Percentiles rank a stretch among this genome's conserved stretches.
Conservation (phyloP, 345 rosid genomes). For the Eucalyptus marginata region DNA sequence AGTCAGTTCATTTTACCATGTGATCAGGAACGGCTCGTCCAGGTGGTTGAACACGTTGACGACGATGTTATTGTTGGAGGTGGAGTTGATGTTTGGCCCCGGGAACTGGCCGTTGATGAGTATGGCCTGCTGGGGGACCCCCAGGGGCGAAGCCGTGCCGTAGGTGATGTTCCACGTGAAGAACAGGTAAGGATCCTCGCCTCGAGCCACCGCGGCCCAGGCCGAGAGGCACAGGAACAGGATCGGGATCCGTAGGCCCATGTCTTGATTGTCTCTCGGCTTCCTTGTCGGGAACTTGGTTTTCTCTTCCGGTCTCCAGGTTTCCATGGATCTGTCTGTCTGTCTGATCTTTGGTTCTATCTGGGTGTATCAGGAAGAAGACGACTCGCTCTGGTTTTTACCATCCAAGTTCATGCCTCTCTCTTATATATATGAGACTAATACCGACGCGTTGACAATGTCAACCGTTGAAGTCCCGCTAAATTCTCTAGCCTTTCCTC, state of each 20-base stretch:
- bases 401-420: neutral
- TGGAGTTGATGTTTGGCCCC: conserved; percentile 67
- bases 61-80: conserved; percentile 56
- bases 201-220: conserved; percentile 14
- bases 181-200: conserved; percentile 53
- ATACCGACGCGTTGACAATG: neutral
- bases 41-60: conserved; percentile 64
- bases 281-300: conserved; percentile 8
- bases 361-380: neutral
- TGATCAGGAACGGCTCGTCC: conserved; percentile 53
- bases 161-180: conserved; percentile 68
- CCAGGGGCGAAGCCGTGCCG: conserved; percentile 44
- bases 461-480: neutral
- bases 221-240: conserved; percentile 22
- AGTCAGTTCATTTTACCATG: conserved; percentile 19
- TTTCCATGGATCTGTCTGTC: neutral
- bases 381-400: neutral
- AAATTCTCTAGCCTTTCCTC: neutral
- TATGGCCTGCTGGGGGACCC: conserved; percentile 55
- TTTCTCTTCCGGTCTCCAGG: neutral
- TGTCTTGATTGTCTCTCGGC: conserved; percentile 1
- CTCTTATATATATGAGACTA: neutral
- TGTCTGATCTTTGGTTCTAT: neutral
- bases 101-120: conserved; percentile 74
- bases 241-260: neutral